Base-by-base conservation (phyloP, 1,284 basidiomycete species). In the Cutaneotrichosporon spelunceum region DNA sequence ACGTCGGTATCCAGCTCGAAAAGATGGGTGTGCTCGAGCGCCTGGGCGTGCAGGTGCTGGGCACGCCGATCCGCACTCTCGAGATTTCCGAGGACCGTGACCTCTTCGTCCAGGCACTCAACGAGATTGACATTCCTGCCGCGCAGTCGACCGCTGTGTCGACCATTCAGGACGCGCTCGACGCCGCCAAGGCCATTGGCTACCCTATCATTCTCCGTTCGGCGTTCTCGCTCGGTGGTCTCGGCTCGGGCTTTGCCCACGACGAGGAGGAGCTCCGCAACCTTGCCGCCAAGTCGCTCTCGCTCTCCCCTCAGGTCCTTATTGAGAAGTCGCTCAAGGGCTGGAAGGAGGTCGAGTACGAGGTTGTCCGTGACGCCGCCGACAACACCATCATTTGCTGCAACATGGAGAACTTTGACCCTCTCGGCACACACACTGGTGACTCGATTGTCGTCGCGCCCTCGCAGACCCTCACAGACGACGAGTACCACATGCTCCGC, bases 391-490 rank as follows among this genome's bases (percentile, higher is more conserved):
- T 99, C 81, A 97, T 94, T 4, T 94, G 97, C 70, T 99, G 96
- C 81, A 99, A 99, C 82, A 99, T 99, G 95, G 95, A 99, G 81
- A 99, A 99, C 82, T 99, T 99, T 71, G 96, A 99, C 77, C 96
- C 96, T 23, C 88, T 99, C 65, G 96, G 96, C 68, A 98, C 93
- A 47, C 96, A 99, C 80, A 99, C 96, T n/a, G 96, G 96, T 73
- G 96, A 99, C 79, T 99, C 95, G n/a, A 99, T 99, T 73, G 96
- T 99, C 75, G 93, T 99, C 49, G 96, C 96, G 5, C 96, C 96
- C 1, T 97, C 93, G 4, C 96, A 99, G 79, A 99, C 96, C 2
- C 83, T 99, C 19, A 91, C 94, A 39, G 96, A 99, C 74, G 90
- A 92, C 76, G 93, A 97, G 77, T 99, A 99, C 81, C 94, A 99